Evolutionary conservation across 257 asterid species (phyloP).

Genomic region (Petunia axillaris): DNA sequence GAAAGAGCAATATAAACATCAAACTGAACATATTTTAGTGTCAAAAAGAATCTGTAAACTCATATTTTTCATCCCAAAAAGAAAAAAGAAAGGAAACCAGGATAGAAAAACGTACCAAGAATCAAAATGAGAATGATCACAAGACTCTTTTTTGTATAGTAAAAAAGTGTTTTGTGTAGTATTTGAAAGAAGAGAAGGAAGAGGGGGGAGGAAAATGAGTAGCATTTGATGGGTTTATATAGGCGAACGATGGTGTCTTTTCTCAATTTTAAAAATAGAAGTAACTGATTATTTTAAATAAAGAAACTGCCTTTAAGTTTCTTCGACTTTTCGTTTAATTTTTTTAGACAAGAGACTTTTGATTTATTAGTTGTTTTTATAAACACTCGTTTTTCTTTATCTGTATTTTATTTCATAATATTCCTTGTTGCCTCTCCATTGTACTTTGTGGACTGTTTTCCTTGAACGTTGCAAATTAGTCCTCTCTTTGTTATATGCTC

Average conservation of each 20-base stretch:
- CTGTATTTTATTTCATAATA: too few relatives aligned
- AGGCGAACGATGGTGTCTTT: conserved; percentile 35
- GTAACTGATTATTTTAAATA: background rate
- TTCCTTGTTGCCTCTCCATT: background rate
- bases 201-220: conserved; percentile 39
- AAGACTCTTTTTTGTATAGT: background rate
- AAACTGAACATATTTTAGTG: too few relatives aligned
- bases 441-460: background rate
- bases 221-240: conserved; percentile 33
- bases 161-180: background rate
- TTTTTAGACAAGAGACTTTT: background rate
- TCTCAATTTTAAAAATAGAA: background rate
- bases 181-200: conserved; percentile 19
- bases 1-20: too few relatives aligned
- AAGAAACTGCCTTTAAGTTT: background rate
- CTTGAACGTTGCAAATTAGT: background rate
- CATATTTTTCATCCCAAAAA: background rate
- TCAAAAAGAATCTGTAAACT: too few relatives aligned
- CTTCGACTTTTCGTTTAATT: conserved; percentile 6
- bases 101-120: conserved; percentile 26
- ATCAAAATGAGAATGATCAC: background rate
- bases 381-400: background rate
- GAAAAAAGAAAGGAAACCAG: background rate
- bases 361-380: background rate
- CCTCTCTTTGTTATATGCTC: background rate